Conservation (phyloP, 2,329 filamentous ascomycete species). For the Microcyclospora tardicrescens region DNA sequence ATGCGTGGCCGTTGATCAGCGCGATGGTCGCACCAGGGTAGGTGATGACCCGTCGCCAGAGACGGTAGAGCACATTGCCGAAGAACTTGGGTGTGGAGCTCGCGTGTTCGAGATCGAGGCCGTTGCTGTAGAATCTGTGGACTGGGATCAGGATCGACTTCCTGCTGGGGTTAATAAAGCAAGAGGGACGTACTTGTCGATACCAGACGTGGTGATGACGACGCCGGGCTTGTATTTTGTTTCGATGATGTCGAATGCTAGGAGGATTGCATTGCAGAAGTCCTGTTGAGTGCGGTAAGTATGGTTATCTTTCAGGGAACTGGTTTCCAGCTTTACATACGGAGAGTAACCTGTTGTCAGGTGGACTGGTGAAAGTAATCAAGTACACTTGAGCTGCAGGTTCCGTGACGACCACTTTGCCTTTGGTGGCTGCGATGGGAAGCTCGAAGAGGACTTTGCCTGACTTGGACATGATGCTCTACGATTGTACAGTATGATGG, state of each 20-base stretch:
- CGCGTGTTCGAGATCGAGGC: constrained; percentile 63
- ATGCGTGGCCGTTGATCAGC: constrained; percentile 68
- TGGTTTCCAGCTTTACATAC: too few species aligned
- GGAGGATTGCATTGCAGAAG: constrained; percentile 54
- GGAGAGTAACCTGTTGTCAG: constrained; percentile 64
- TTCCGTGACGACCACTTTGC: constrained; percentile 48
- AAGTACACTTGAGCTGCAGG: constrained; percentile 54
- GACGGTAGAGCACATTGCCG: constrained; percentile 44
- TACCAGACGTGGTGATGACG: constrained; percentile 61
- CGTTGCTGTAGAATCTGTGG: constrained; percentile 59
- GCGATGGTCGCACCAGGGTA: constrained; percentile 75
- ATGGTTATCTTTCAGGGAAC: background rate
- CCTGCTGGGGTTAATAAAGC: background rate
- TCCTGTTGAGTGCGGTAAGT: constrained; percentile 13
- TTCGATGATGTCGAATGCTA: constrained; percentile 64
- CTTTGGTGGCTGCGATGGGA: constrained; percentile 14
- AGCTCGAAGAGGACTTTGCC: constrained; percentile 16
- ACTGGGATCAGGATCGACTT: background rate
- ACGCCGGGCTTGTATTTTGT: constrained; percentile 56
- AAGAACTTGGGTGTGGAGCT: constrained; percentile 46
- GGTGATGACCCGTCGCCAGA: constrained; percentile 54
- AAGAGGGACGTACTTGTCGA: constrained; percentile 59
- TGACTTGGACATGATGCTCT: background rate
- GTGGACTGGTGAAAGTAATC: constrained; percentile 55
- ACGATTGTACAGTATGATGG: too few species aligned